phyloP scores from a whole-genome alignment of 495 filamentous ascomycete species.

The Parathielavia hyrcaniae region DNA sequence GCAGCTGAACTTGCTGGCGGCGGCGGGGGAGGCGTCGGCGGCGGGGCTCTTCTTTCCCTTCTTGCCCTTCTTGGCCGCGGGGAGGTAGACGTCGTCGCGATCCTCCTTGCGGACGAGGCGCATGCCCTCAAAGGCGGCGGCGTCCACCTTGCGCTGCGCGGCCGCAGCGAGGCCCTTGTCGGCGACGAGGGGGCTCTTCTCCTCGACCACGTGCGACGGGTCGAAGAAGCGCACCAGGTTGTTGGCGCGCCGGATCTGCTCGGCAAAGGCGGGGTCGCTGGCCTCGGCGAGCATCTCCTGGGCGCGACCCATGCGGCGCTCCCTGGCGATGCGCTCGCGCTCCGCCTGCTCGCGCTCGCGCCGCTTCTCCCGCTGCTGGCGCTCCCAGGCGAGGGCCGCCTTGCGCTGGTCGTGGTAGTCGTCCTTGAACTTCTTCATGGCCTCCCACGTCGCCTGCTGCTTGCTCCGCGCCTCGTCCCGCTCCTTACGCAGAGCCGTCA shows the following conservation, averaged over 20 bases:
- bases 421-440: constrained; percentile 79
- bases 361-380: constrained; percentile 62
- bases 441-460: constrained; percentile 75
- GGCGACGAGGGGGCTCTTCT: constrained; percentile 59
- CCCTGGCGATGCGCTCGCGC: constrained; percentile 70
- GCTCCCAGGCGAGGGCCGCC: constrained; percentile 73
- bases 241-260: constrained; percentile 83
- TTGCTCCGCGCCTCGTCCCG: constrained; percentile 71
- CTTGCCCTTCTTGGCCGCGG: constrained; percentile 86
- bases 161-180: constrained; percentile 58
- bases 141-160: constrained; percentile 75
- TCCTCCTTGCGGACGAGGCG: constrained; percentile 74
- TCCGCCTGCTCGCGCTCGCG: constrained; percentile 55
- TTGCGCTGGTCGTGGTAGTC: constrained; percentile 69
- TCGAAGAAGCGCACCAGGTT: constrained; percentile 86
- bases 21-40: constrained; percentile 29
- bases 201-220: constrained; percentile 55
- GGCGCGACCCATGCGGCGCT: constrained; percentile 78
- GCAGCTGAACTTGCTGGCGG: constrained; percentile 69
- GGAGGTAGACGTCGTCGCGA: constrained; percentile 80
- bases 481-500: constrained; percentile 84
- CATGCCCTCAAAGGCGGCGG: constrained; percentile 68
- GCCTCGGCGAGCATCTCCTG: constrained; percentile 85
- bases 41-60: constrained; percentile 62
- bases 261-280: constrained; percentile 76